phyloP scores from a whole-genome alignment of 306 rosid genomes.

The Cucumis hystrix region DNA sequence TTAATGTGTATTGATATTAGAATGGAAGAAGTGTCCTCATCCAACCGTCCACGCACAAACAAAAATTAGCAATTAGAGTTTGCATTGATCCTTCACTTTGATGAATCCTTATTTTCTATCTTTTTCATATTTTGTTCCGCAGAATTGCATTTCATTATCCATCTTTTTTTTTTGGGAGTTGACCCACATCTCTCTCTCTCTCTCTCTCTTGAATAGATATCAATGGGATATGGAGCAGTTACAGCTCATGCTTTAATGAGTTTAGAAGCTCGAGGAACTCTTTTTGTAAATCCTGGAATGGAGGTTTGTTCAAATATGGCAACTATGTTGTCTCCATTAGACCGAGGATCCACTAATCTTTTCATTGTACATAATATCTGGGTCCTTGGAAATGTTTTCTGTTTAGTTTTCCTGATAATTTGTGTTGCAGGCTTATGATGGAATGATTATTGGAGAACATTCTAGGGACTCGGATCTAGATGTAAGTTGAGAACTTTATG shows the following conservation, averaged over 20 bases:
- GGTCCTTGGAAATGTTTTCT: background rate
- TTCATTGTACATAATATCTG: background rate
- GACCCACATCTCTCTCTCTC: background rate
- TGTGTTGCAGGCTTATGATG: slow-evolving; percentile 73
- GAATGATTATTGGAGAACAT: slow-evolving; percentile 94
- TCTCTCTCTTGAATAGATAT: slow-evolving; percentile 37
- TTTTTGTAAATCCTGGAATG: slow-evolving; percentile 83
- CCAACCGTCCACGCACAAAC: background rate
- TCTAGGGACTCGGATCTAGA: slow-evolving; percentile 87
- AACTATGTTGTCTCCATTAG: slow-evolving; percentile 2
- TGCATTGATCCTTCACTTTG: background rate
- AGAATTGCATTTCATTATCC: background rate
- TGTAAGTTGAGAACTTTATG: slow-evolving; percentile 25
- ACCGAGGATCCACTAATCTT: background rate
- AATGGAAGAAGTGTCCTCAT: background rate
- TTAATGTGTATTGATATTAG: background rate
- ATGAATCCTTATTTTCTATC: background rate
- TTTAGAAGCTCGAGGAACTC: slow-evolving; percentile 92
- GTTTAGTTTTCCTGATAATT: background rate
- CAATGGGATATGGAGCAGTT: slow-evolving; percentile 79
- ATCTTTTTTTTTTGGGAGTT: background rate
- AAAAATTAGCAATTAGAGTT: background rate
- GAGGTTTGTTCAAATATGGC: slow-evolving; percentile 42
- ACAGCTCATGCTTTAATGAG: slow-evolving; percentile 73
- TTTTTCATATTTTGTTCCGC: background rate